Conservation (phyloP, 2,329 filamentous ascomycete genomes). For the Lecanicillium sp. region DNA sequence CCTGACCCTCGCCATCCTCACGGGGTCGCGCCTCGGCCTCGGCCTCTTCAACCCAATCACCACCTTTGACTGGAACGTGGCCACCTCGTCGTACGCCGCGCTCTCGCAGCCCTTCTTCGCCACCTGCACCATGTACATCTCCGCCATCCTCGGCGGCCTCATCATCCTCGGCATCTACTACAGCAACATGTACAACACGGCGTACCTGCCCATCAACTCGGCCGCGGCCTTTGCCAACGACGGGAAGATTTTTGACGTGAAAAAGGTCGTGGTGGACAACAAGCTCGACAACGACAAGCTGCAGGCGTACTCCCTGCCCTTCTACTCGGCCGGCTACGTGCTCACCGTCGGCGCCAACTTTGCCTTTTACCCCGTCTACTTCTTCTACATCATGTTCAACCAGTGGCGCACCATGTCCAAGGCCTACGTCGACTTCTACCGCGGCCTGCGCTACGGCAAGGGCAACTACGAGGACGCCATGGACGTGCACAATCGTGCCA, state of each 20-base stretch:
- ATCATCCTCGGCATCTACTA: conserved; percentile 38
- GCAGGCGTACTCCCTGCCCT: conserved; percentile 38
- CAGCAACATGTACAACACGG: conserved; percentile 37
- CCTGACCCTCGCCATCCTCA: conserved; percentile 32
- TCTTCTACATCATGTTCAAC: conserved; percentile 37
- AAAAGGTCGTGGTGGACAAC: conserved; percentile 31
- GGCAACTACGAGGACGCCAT: conserved; percentile 35
- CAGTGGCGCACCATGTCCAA: conserved; percentile 32
- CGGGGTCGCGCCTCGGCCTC: conserved; percentile 36
- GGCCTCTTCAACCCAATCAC: conserved; percentile 32
- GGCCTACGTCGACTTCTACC: conserved; percentile 34
- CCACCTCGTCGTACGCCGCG: conserved; percentile 32
- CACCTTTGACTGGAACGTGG: conserved; percentile 36
- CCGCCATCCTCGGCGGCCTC: conserved; percentile 29
- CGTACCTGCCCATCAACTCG: conserved; percentile 41
- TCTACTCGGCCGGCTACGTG: conserved; percentile 37
- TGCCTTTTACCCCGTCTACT: conserved; percentile 38
- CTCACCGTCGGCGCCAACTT: conserved; percentile 37
- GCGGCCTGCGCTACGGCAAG: conserved; percentile 32
- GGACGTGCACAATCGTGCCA: conserved; percentile 35
- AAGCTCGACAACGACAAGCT: conserved; percentile 33
- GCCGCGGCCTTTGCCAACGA: conserved; percentile 37
- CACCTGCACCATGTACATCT: conserved; percentile 32
- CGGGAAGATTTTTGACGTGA: conserved; percentile 31
- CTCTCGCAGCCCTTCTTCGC: conserved; percentile 35